A percentile compares a stretch with the other conserved stretches of the same genome.
Evolutionary conservation across 2,329 filamentous ascomycete genomes (phyloP).

Genomic region (Ilyonectria robusta): DNA sequence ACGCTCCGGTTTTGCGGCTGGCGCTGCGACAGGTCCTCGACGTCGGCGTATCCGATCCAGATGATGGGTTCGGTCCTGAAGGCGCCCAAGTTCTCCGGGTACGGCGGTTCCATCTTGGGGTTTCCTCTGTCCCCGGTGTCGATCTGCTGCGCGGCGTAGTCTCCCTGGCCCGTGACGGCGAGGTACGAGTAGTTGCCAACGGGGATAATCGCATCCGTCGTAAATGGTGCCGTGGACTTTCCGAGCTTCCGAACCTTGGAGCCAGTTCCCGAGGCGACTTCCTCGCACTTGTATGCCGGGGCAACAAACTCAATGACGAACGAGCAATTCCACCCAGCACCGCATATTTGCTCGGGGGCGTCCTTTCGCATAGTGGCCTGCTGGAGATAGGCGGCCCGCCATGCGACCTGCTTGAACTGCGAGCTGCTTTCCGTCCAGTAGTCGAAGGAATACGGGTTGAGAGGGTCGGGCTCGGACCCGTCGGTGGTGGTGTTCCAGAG

Average conservation of each 20-base stretch:
- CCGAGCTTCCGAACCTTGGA: constrained; percentile 35
- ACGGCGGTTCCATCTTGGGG: constrained; percentile 35
- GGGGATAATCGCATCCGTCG: constrained; percentile 37
- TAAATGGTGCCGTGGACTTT: constrained; percentile 37
- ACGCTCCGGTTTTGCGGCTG: constrained; percentile 30
- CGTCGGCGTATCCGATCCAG: constrained; percentile 45
- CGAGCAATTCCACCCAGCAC: constrained; percentile 46
- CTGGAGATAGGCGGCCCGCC: constrained; percentile 37
- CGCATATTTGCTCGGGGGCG: constrained; percentile 39
- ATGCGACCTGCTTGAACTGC: constrained; percentile 39
- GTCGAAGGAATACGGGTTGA: constrained; percentile 40
- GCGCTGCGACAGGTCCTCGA: constrained; percentile 34
- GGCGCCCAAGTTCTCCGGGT: constrained; percentile 39
- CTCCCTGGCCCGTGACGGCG: constrained; percentile 37
- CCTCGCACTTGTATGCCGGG: constrained; percentile 41
- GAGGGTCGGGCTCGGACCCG: neutral
- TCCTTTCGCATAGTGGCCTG: constrained; percentile 37
- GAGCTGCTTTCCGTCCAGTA: constrained; percentile 40
- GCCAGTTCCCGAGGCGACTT: constrained; percentile 33
- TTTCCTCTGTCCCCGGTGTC: constrained; percentile 22
- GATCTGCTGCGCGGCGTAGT: constrained; percentile 40
- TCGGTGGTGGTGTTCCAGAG: constrained; percentile 40
- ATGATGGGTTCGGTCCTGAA: constrained; percentile 44
- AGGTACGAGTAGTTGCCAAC: constrained; percentile 41
- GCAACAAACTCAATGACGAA: constrained; percentile 39